Base-by-base conservation (phyloP, 805 yeast genomes). In the Cyberlindnera japonica region DNA sequence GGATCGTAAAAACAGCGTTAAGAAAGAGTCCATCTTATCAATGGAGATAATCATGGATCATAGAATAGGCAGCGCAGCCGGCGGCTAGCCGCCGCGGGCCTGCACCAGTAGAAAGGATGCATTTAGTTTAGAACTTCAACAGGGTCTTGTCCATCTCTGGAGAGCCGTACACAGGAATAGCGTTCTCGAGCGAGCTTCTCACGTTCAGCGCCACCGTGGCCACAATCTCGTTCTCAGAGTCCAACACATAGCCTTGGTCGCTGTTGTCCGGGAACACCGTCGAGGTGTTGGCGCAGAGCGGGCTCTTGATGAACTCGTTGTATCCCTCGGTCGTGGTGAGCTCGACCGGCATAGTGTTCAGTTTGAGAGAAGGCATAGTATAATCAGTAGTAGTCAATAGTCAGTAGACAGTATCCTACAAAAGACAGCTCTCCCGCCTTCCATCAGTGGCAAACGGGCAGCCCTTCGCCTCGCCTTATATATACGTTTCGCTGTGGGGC, bases 151-250 rank as follows among this genome's bases (percentile, higher is more conserved):
- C 43, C 18, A 32, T 17, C 40, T 43, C 46, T 21, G 46, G 46
- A 6, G 42, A 43, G 34, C 46, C 49, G 37, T 46, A 46, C 26
- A 37, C 16, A 14, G 49, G 49, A 3, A 40, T 28, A 5, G 45
- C 16, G 40, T 47, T 47, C 45, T 49, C 44, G 29, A 65, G 44
- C 12, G 62, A 51, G 28, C 58, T 61, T 49, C 49, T 59, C 4
- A 69, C 72, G 27, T 58, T 65, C 25, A 66, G 69, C 5, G 58
- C 51, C n/a, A 66, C 62, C 7, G 64, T 61, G 27, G 72, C 72
- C 24, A 67, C 59, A 6, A 65, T 54, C 27, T 63, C 64, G 35
- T 59, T 58, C 24, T 61, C 58, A 13, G 55, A 58, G 37, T 42
- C 47, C 39, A 62, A 33, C 14, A 67, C 63, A 41, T 64, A 64